Evolutionary conservation across 352 stramenopile species (phyloP).

Genomic region (Pythium volutum): DNA sequence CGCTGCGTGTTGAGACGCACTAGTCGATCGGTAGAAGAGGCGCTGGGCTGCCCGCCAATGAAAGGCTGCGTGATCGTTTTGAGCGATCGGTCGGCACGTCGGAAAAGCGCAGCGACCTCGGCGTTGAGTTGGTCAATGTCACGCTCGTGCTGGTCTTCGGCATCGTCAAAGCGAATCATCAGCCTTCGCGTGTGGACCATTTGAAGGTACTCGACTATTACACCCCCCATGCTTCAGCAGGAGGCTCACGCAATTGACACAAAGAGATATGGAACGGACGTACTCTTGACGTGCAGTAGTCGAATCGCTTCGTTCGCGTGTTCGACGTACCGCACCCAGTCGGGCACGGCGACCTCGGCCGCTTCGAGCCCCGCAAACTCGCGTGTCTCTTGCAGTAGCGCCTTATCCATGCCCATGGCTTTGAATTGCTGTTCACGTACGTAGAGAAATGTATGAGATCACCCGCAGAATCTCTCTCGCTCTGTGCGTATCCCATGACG

Average conservation of each 20-base stretch:
- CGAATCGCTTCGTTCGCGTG: constrained; percentile 64
- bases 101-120: constrained; percentile 64
- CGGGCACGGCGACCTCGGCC: constrained; percentile 35
- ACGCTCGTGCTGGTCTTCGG: constrained; percentile 59
- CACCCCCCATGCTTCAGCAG: neutral
- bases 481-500: neutral
- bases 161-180: constrained; percentile 81
- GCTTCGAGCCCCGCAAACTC: constrained; percentile 35
- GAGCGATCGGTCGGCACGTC: constrained; percentile 59
- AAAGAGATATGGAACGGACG: too few relatives aligned
- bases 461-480: neutral
- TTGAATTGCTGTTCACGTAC: constrained; percentile 35
- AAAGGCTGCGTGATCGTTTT: constrained; percentile 69
- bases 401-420: constrained; percentile 54
- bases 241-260: too few relatives aligned
- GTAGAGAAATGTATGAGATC: neutral
- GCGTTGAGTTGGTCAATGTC: constrained; percentile 69
- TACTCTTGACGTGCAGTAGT: constrained; percentile 69
- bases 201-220: constrained; percentile 75
- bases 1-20: constrained; percentile 71
- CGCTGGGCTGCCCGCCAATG: constrained; percentile 38
- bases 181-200: constrained; percentile 70
- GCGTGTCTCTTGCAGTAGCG: constrained; percentile 52
- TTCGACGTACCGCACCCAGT: constrained; percentile 63
- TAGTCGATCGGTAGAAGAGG: constrained; percentile 48